Evolutionary conservation across 176 grass and related monocot species (phyloP).

Genomic region (Aegilops speltoides): DNA sequence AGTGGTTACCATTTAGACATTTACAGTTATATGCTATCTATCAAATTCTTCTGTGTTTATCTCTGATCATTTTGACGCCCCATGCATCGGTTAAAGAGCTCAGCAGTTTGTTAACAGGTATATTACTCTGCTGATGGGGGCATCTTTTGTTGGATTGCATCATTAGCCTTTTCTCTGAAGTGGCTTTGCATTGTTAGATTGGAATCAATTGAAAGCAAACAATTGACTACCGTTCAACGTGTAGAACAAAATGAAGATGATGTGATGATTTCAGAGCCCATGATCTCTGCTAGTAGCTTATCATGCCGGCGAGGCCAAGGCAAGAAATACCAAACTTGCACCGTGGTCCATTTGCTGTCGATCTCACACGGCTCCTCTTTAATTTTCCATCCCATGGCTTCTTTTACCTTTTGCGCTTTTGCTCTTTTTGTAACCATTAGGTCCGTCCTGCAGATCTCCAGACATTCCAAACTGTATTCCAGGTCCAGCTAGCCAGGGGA

Average conservation of each 20-base stretch:
- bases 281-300: background rate
- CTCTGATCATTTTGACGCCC: background rate
- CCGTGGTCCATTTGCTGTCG: slow-evolving; percentile 51
- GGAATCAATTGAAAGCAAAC: background rate
- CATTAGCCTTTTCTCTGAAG: slow-evolving; percentile 4
- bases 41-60: background rate
- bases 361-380: slow-evolving; percentile 34
- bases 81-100: background rate
- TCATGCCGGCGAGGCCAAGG: slow-evolving; percentile 28
- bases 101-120: background rate
- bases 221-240: background rate
- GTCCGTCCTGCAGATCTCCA: slow-evolving; percentile 55
- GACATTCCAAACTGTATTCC: slow-evolving; percentile 82
- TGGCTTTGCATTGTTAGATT: background rate
- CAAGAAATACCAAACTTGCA: slow-evolving; percentile 87
- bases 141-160: background rate
- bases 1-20: background rate
- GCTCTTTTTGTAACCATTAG: slow-evolving; percentile 56
- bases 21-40: background rate
- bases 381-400: slow-evolving; percentile 19
- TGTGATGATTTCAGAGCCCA: background rate
- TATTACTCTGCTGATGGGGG: background rate
- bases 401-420: slow-evolving; percentile 75
- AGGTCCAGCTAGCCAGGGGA: slow-evolving; percentile 20
- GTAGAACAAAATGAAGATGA: slow-evolving; percentile 7